Percentiles rank a stretch among this genome's conserved stretches.
These are phyloP conservation scores for Avena insularis DNA, from an alignment of 176 grass and related monocot species.

Conservation along the genomic window DNA sequence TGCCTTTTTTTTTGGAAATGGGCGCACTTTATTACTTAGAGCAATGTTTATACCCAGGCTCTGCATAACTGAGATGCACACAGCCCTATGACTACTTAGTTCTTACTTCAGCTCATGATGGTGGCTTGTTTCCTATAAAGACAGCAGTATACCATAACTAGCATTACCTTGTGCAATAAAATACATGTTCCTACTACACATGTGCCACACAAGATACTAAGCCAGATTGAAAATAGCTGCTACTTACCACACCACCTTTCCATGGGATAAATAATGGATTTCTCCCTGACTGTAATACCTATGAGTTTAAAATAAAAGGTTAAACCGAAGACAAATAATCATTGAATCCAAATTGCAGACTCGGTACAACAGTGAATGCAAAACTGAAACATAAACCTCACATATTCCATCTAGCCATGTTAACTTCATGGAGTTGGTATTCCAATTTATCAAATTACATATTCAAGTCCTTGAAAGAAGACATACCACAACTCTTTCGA, in stretches of 20 bases:
- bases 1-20: too few species aligned
- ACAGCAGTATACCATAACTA: background rate
- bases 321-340: conserved; percentile 31
- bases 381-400: conserved; percentile 15
- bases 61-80: too few species aligned
- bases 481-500: conserved; percentile 89
- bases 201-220: background rate
- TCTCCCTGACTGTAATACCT: conserved; percentile 92
- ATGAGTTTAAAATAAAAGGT: conserved; percentile 42
- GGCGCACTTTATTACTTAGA: too few species aligned
- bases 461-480: conserved; percentile 18
- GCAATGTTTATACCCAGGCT: too few species aligned
- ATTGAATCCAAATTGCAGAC: background rate
- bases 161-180: background rate
- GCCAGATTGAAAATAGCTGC: conserved; percentile 36
- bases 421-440: conserved; percentile 19
- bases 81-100: background rate
- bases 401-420: conserved; percentile 2
- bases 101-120: background rate
- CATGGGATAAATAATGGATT: conserved; percentile 90
- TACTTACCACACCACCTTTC: conserved; percentile 98
- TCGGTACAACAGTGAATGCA: background rate
- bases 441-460: background rate
- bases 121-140: background rate
- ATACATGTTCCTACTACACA: background rate